Percentiles rank a stretch among this genome's conserved stretches.
Conservation (phyloP, 106 monocot genomes). For the Alisma plantagoaquatica region DNA sequence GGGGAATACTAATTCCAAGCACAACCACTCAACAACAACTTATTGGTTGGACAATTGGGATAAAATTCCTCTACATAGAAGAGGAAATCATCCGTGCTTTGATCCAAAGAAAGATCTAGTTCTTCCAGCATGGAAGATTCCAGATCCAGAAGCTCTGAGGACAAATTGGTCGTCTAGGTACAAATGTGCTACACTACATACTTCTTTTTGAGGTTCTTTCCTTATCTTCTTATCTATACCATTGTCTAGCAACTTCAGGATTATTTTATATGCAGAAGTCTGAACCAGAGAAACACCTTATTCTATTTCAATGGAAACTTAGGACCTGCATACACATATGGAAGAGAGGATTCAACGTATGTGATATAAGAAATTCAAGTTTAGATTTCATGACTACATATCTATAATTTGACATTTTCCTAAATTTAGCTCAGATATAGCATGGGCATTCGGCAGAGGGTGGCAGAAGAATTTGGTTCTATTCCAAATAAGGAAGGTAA, state of each 20-base stretch:
- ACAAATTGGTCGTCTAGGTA: conserved; percentile 78
- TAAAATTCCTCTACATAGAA: conserved; percentile 42
- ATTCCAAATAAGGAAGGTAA: conserved; percentile 72
- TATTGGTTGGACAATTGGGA: conserved; percentile 85
- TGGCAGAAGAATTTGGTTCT: conserved; percentile 81
- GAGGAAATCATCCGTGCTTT: conserved; percentile 91
- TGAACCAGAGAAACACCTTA: conserved; percentile 44
- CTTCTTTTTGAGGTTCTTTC: neutral
- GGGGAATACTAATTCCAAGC: conserved; percentile 96
- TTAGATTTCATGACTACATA: neutral
- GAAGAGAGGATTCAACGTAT: conserved; percentile 77
- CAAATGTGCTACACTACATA: no score
- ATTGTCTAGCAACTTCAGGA: neutral
- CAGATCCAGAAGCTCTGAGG: conserved; percentile 51
- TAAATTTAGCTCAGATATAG: conserved; percentile 53
- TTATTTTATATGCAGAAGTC: conserved; percentile 29
- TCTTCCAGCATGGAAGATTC: conserved; percentile 85
- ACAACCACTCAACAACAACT: conserved; percentile 89
- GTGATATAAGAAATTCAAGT: conserved; percentile 7
- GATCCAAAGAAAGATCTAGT: conserved; percentile 94
- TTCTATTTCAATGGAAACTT: conserved; percentile 98
- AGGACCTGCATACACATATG: conserved; percentile 73
- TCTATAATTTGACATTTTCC: neutral
- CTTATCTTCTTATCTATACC: neutral
- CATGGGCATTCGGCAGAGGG: conserved; percentile 81